Percentiles rank a stretch among this genome's conserved stretches.
Conservation (phyloP, 2,329 filamentous ascomycete species). For the Fusarium austroafricanum region DNA sequence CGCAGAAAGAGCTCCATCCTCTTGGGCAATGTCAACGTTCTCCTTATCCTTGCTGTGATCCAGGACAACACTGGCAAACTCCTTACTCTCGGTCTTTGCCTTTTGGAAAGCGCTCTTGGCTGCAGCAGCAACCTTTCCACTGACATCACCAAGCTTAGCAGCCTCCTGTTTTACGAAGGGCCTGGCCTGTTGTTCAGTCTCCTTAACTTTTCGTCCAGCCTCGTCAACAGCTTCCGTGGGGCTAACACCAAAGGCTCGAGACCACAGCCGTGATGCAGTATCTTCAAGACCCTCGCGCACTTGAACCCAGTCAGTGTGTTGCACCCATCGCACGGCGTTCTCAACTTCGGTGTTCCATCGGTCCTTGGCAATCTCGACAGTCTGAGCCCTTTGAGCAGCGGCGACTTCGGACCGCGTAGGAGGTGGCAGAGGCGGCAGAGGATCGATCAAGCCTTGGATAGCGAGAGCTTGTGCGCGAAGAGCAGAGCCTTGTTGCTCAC, state of each 20-base stretch:
- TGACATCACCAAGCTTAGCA: slow-evolving; percentile 37
- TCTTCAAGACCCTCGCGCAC: slow-evolving; percentile 70
- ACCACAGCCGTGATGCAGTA: slow-evolving; percentile 59
- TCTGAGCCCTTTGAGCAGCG: slow-evolving; percentile 63
- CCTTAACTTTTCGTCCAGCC: slow-evolving; percentile 47
- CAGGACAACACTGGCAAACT: slow-evolving; percentile 33
- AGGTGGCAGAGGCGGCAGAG: slow-evolving; percentile 59
- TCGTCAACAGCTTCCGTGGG: slow-evolving; percentile 46
- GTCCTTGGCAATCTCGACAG: slow-evolving; percentile 78
- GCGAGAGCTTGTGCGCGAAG: slow-evolving; percentile 68
- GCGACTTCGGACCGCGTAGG: slow-evolving; percentile 64
- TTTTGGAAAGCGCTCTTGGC: slow-evolving; percentile 52
- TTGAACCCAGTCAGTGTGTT: slow-evolving; percentile 73
- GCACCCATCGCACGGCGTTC: slow-evolving; percentile 72
- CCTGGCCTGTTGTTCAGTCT: slow-evolving; percentile 50
- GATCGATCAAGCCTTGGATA: slow-evolving; percentile 64
- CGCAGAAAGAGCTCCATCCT: slow-evolving; percentile 49
- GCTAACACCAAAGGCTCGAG: slow-evolving; percentile 53
- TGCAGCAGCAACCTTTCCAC: slow-evolving; percentile 48
- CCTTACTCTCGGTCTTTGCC: slow-evolving; percentile 47
- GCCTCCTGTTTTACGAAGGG: slow-evolving; percentile 51
- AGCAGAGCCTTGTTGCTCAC: slow-evolving; percentile 67
- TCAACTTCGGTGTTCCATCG: slow-evolving; percentile 82
- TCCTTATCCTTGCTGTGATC: slow-evolving; percentile 52
- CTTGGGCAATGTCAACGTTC: slow-evolving; percentile 50